These are phyloP conservation scores for Candida broadrunensis DNA, from an alignment of 805 yeast genomes.

Conservation along the genomic window DNA sequence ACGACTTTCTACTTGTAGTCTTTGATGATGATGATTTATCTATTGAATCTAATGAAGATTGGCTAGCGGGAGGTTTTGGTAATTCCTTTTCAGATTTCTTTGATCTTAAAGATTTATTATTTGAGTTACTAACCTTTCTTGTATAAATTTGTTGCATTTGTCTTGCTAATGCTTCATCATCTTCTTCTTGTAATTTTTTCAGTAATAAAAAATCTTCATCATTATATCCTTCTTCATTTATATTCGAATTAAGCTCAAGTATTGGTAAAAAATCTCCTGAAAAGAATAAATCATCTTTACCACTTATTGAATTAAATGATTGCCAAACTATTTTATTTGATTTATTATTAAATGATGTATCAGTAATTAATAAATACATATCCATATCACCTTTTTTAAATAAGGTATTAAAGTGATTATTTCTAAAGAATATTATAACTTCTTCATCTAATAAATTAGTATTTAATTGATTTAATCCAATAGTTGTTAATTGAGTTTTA, in stretches of 20 bases:
- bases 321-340: constrained; percentile 71
- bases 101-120: neutral
- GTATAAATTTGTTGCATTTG: constrained; percentile 36
- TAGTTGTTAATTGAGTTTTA: constrained; percentile 70
- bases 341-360: constrained; percentile 57
- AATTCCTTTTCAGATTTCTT: constrained; percentile 2
- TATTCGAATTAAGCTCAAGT: constrained; percentile 16
- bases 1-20: neutral
- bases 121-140: constrained; percentile 5
- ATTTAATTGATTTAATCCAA: constrained; percentile 55
- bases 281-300: constrained; percentile 66
- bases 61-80: neutral
- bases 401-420: constrained; percentile 83
- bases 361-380: constrained; percentile 70
- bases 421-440: constrained; percentile 75
- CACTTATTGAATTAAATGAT: constrained; percentile 62
- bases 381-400: constrained; percentile 45
- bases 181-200: constrained; percentile 54
- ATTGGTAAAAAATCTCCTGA: constrained; percentile 62
- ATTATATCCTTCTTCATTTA: constrained; percentile 5
- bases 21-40: neutral
- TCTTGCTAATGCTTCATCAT: constrained; percentile 50
- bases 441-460: constrained; percentile 48
- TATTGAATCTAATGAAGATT: neutral
- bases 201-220: constrained; percentile 32